Evolutionary conservation across 805 yeast species (phyloP), one percentile per base, ranked within the genome.

Genomic region (Brettanomyces custersianus): DNA sequence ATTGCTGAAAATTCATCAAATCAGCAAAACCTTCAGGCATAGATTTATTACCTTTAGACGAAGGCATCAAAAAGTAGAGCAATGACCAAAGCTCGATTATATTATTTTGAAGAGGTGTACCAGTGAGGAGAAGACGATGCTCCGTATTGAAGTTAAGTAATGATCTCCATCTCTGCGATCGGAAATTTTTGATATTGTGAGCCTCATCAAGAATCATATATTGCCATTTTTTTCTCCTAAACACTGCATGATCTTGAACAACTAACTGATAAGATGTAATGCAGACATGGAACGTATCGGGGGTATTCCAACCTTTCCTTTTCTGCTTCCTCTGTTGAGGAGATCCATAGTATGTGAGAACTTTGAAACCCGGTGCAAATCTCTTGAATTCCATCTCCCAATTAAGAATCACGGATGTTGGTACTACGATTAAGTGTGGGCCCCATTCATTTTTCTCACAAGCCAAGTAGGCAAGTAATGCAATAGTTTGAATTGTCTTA

Each of bases 351-450:
- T 92, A 92, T 0, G 97, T 92, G 55, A 92, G 54, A 3, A 92
- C 92, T 57, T 94, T 90, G 57, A 92, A 82, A 0, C 98, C 99
- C 0, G 99, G 99, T 1, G 96, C 96, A 66, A 92, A 92, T 49
- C 95, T 75, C 52, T 94, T 92, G 62, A 92, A 88, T 53, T 92
- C 99, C 96, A 94, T 90, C 57, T 92, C 99, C 99, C 99, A 92
- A 53, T 92, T 92, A 36, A 92, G 72, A 78, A 92, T 78, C 6
- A 92, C 99, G 12, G 96, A 85, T 0, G 99, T 92, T 4, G 99
- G 99, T 4, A 92, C 99, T 40, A 92, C 79, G 60, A 92, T 88
- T 37, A 92, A 64, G 63, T 92, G 99, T 0, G 98, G 99, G 0
- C 98, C 98, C 99, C 99, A 92, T 13, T 80, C 74, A 40, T 84